Evolutionary conservation across 495 filamentous ascomycete species (phyloP).

Genomic region (Xanthoparmelia taractica): DNA sequence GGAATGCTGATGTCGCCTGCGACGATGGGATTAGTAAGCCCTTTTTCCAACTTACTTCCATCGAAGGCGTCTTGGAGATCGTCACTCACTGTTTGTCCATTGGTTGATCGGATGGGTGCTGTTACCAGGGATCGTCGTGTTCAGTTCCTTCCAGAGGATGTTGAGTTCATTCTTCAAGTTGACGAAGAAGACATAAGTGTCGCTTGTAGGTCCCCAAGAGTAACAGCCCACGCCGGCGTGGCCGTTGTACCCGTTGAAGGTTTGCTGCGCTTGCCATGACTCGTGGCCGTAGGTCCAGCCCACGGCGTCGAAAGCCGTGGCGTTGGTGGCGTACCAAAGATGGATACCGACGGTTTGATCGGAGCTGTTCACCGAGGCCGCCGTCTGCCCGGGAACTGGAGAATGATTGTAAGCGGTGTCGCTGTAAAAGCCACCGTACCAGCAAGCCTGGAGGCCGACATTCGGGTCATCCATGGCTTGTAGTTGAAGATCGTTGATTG

Average conservation of each 20-base stretch:
- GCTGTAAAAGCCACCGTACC: constrained; percentile 34
- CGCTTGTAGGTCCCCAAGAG: constrained; percentile 25
- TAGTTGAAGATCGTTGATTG: constrained; percentile 27
- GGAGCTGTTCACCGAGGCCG: constrained; percentile 18
- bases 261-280: constrained; percentile 25
- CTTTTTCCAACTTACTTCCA: background rate
- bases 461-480: constrained; percentile 25
- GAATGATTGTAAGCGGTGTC: constrained; percentile 22
- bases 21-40: background rate
- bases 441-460: constrained; percentile 35
- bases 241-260: constrained; percentile 26
- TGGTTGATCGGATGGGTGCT: constrained; percentile 19
- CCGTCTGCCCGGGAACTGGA: constrained; percentile 19
- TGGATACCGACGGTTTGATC: constrained; percentile 28
- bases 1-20: constrained; percentile 21
- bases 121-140: constrained; percentile 14
- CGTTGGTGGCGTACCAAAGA: constrained; percentile 31
- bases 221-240: constrained; percentile 34
- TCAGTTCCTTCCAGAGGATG: constrained; percentile 26
- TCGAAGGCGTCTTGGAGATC: background rate
- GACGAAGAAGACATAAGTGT: constrained; percentile 23
- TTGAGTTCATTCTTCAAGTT: constrained; percentile 20
- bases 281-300: constrained; percentile 28
- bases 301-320: constrained; percentile 29
- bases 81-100: constrained; percentile 21